A percentile compares a stretch with the other conserved stretches of the same genome.
Evolutionary conservation across 768 basidiomycete species (phyloP).

Genomic region (Tricholomella constricta): DNA sequence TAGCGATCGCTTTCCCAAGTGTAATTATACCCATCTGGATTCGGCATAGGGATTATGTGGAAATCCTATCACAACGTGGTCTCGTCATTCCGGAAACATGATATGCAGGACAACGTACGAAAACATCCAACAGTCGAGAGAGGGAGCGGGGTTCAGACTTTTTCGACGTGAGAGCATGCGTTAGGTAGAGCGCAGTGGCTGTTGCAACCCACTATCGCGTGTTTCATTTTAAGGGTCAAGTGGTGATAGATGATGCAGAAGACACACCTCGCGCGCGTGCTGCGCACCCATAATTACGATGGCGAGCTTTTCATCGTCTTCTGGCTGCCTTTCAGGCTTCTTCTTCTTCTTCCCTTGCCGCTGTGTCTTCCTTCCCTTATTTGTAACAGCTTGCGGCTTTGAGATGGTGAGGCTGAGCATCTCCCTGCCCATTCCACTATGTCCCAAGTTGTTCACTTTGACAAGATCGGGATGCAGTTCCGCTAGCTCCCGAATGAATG

Average conservation of each 20-base stretch:
- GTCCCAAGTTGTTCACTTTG: constrained; percentile 51
- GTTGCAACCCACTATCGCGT: constrained; percentile 74
- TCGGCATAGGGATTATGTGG: constrained; percentile 66
- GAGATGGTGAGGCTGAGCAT: constrained; percentile 58
- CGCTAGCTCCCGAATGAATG: constrained; percentile 52
- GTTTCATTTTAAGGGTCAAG: background rate
- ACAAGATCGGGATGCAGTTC: constrained; percentile 48
- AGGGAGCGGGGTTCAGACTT: constrained; percentile 48
- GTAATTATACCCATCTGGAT: constrained; percentile 75
- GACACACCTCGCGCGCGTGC: constrained; percentile 71
- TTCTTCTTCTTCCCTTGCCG: constrained; percentile 15
- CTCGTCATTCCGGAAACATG: background rate
- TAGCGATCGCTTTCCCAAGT: constrained; percentile 72
- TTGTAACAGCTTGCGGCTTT: constrained; percentile 16
- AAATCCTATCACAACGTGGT: constrained; percentile 47
- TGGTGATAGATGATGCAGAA: constrained; percentile 8
- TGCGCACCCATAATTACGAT: constrained; percentile 74
- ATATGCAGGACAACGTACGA: constrained; percentile 38
- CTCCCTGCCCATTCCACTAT: constrained; percentile 59
- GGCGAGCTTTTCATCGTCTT: constrained; percentile 41
- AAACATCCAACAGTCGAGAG: constrained; percentile 50
- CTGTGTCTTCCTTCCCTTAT: constrained; percentile 3
- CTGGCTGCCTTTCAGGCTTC: constrained; percentile 15
- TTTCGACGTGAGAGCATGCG: constrained; percentile 66
- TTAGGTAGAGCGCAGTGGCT: constrained; percentile 68